phyloP scores from a whole-genome alignment of 1,284 basidiomycete genomes.

The Puccinia brachypodii region DNA sequence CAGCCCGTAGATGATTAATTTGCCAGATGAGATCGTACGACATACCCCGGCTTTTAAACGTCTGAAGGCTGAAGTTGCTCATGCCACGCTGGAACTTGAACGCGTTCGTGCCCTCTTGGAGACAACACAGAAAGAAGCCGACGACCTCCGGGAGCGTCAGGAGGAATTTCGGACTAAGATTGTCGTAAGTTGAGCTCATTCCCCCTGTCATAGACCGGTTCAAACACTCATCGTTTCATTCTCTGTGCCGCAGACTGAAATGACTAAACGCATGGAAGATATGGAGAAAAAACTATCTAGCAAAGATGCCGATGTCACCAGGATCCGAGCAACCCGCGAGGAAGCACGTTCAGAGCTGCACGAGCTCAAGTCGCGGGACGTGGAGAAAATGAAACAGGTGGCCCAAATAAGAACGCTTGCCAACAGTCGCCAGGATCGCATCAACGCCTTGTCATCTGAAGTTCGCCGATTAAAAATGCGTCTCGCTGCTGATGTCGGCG shows the following conservation, averaged over 20 bases:
- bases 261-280: constrained; percentile 38
- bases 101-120: constrained; percentile 50
- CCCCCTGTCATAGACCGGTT: neutral
- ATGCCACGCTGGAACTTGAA: constrained; percentile 51
- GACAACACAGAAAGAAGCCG: constrained; percentile 50
- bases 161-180: constrained; percentile 50
- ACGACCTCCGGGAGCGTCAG: constrained; percentile 52
- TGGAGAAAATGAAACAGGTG: constrained; percentile 65
- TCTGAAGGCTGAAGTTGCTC: constrained; percentile 52
- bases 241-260: constrained; percentile 24
- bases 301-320: constrained; percentile 71
- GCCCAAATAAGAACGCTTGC: constrained; percentile 73
- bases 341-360: constrained; percentile 70
- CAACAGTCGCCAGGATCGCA: constrained; percentile 74
- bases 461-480: constrained; percentile 72
- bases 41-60: constrained; percentile 51
- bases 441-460: constrained; percentile 72
- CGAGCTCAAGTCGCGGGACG: constrained; percentile 71
- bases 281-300: constrained; percentile 51
- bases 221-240: neutral
- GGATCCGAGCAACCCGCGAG: constrained; percentile 78
- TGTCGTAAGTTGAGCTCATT: constrained; percentile 46
- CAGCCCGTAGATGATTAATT: constrained; percentile 50
- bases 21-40: constrained; percentile 53
- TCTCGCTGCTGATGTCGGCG: constrained; percentile 71